Conservation (phyloP, 2,329 filamentous ascomycete genomes). For the Sphaerulina musiva region DNA sequence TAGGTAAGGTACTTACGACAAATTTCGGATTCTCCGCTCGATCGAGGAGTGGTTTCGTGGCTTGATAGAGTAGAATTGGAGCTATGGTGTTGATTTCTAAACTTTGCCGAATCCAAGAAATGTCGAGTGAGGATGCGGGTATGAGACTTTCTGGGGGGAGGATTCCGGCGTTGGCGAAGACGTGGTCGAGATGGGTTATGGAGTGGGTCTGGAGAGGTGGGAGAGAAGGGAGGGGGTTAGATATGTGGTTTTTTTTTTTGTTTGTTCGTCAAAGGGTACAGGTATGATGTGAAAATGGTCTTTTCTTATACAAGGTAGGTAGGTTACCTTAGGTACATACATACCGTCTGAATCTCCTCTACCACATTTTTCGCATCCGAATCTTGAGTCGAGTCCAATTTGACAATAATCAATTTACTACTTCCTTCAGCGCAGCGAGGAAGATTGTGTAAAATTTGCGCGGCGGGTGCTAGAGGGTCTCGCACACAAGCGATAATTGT, state of each 20-base stretch:
- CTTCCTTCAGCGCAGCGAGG: not conserved
- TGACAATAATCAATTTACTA: slow-evolving; percentile 2
- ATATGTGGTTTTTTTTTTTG: too few relatives aligned
- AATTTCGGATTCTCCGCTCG: not conserved
- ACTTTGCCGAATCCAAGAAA: not conserved
- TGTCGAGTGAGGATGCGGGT: not conserved
- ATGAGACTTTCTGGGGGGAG: not conserved
- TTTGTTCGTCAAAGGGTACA: too few relatives aligned
- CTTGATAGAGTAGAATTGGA: slow-evolving; percentile 1
- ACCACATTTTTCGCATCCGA: not conserved
- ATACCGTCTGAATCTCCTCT: not conserved
- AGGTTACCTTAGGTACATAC: too few relatives aligned
- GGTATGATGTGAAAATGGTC: too few relatives aligned
- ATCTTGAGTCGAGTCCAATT: not conserved
- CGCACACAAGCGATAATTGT: slow-evolving; percentile 9
- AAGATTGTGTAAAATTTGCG: not conserved
- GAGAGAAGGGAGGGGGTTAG: not conserved
- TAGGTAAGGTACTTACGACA: not conserved
- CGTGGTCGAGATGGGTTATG: slow-evolving; percentile 1
- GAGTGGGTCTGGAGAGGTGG: not conserved
- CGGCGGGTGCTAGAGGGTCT: not conserved
- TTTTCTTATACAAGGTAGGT: too few relatives aligned
- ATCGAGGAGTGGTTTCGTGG: not conserved
- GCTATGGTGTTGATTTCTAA: slow-evolving; percentile 8
- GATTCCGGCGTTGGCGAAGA: slow-evolving; percentile 10